phyloP scores from a whole-genome alignment of 2,329 filamentous ascomycete genomes.

The Pseudocercospora crystallina region DNA sequence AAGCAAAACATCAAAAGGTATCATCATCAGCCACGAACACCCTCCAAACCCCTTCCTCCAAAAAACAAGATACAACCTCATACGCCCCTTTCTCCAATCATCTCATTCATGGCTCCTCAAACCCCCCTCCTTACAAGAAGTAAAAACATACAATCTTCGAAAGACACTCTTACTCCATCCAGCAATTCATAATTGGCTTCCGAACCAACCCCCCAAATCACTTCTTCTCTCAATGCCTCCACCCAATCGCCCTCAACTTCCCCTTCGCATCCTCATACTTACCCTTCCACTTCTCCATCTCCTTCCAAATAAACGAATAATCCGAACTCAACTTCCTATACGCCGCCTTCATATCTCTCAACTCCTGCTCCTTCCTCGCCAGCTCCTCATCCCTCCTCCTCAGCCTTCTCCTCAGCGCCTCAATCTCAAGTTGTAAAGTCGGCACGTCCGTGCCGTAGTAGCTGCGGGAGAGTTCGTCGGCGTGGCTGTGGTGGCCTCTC shows the following conservation, averaged over 20 bases:
- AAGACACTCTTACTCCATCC: too few species aligned
- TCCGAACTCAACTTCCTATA: constrained; percentile 9
- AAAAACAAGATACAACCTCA: too few species aligned
- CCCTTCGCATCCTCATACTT: background rate
- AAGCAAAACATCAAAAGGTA: too few species aligned
- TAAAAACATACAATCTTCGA: too few species aligned
- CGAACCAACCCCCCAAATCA: too few species aligned
- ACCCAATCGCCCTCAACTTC: background rate
- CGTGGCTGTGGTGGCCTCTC: background rate
- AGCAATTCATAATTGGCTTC: too few species aligned
- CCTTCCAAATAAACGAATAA: background rate
- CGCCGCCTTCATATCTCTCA: constrained; percentile 3
- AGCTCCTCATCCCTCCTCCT: constrained; percentile 6
- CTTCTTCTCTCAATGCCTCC: too few species aligned
- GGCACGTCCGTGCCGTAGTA: constrained; percentile 24
- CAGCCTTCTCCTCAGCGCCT: constrained; percentile 15
- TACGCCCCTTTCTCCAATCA: too few species aligned
- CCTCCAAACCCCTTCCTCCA: too few species aligned
- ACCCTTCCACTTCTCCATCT: constrained; percentile 1
- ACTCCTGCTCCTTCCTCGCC: constrained; percentile 3
- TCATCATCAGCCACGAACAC: too few species aligned
- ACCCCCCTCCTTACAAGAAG: too few species aligned
- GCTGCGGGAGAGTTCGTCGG: constrained; percentile 15
- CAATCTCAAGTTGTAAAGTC: constrained; percentile 14
- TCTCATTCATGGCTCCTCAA: too few species aligned